Percentiles rank a stretch among this genome's conserved stretches.
These are phyloP conservation scores for Glycyrrhiza uralensis DNA, from an alignment of 306 rosid species.

Conservation along the genomic window DNA sequence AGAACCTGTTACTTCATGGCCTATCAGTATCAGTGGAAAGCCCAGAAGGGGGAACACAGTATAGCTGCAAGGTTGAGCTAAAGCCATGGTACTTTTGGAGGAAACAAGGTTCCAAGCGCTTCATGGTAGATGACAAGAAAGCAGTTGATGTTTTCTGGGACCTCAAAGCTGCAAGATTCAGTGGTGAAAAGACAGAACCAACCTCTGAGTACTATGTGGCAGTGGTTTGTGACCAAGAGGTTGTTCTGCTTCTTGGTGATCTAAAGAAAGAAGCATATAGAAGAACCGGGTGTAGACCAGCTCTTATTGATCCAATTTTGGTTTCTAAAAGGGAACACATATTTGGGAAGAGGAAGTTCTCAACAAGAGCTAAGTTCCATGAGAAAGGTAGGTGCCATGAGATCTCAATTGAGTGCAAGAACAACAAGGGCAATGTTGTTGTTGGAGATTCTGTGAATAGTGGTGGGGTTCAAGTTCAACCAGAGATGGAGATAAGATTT, in stretches of 20 bases:
- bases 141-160: slow-evolving; percentile 75
- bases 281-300: slow-evolving; percentile 72
- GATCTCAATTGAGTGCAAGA: slow-evolving; percentile 68
- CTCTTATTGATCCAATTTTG: slow-evolving; percentile 71
- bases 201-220: slow-evolving; percentile 77
- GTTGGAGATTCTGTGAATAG: neutral
- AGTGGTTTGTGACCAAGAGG: slow-evolving; percentile 74
- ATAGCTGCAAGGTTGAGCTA: slow-evolving; percentile 78
- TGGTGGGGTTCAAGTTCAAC: slow-evolving; percentile 45
- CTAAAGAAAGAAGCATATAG: slow-evolving; percentile 71
- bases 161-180: slow-evolving; percentile 71
- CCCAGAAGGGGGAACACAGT: slow-evolving; percentile 42
- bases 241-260: slow-evolving; percentile 74
- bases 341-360: slow-evolving; percentile 70
- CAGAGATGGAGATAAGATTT: slow-evolving; percentile 79
- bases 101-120: slow-evolving; percentile 77
- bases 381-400: slow-evolving; percentile 69
- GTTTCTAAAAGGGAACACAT: slow-evolving; percentile 76
- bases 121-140: slow-evolving; percentile 58
- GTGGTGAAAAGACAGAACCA: slow-evolving; percentile 79
- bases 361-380: slow-evolving; percentile 69
- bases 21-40: slow-evolving; percentile 71
- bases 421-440: slow-evolving; percentile 16
- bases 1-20: slow-evolving; percentile 72
- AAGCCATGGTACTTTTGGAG: slow-evolving; percentile 97